Base-by-base conservation (phyloP, 495 filamentous ascomycete species). In the Xylaria nigripes region DNA sequence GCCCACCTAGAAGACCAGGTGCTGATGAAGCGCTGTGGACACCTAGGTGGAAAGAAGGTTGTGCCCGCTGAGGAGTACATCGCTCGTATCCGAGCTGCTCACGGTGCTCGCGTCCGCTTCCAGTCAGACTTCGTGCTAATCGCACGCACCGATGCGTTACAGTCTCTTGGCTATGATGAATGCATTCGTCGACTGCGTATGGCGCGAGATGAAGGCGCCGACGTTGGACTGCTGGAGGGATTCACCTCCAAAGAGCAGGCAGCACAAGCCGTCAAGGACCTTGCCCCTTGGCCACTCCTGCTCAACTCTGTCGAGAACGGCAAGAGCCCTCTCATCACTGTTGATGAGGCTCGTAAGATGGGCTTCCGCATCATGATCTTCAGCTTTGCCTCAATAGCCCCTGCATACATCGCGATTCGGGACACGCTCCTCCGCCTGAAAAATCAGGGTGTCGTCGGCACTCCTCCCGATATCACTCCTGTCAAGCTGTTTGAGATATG, bases 1-100 rank as follows among this genome's bases (percentile, higher is more conserved):
- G 76, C 86, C 58, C 84, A 87, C 59, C 77, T 88, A 34, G 85
- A 88, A 71, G 85, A 88, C 66, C 84, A 87, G 61, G 76, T 84
- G 30, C 62, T 72, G 43, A 81, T 74, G 48, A 87, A 88, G 63
- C 81, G 81, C 13, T 83, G 81, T 57, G 81, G 81, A 2, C 81
- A 85, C 51, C 71, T 84, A 1, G 65, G 65, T 2, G 79, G 82
- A 48, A 87, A 87, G 63, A 70, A 73, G 32, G 75, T 86, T 1
- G 83, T 87, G 22, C 34, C 63, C 1, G 54, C 62, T 1, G 77
- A 82, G 0, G 75, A 77, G 50, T 87, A 77, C 59, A 62, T 78
- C 16, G 73, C 71, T 1, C 77, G 84, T 0, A 78, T 87, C 54
- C 73, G 73, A 1, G 78, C 78, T 2, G 77, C 77, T 7, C 72